These are phyloP conservation scores for Suillus variegatus DNA, from an alignment of 768 basidiomycete species.

Conservation along the genomic window DNA sequence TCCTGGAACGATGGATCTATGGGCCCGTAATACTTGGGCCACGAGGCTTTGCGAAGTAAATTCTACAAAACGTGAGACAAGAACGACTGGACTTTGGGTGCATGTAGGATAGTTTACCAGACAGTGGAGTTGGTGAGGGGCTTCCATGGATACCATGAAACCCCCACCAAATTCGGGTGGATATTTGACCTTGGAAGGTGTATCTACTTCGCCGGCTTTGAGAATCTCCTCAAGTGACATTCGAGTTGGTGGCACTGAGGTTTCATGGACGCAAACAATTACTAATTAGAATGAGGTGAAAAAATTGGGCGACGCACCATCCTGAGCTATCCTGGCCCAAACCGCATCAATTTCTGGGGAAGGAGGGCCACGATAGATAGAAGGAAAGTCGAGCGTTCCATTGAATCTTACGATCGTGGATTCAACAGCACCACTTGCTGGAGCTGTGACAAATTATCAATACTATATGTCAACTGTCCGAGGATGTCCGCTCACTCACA, in stretches of 20 bases:
- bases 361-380: slow-evolving; percentile 4
- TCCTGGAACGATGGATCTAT: slow-evolving; percentile 9
- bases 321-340: slow-evolving; percentile 2
- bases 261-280: not conserved
- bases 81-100: not conserved
- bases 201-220: slow-evolving; percentile 8
- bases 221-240: slow-evolving; percentile 8
- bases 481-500: not conserved
- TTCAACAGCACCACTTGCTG: slow-evolving; percentile 14
- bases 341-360: slow-evolving; percentile 7
- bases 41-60: slow-evolving; percentile 14
- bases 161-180: slow-evolving; percentile 13
- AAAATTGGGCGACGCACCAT: not conserved
- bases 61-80: slow-evolving; percentile 3
- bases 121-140: slow-evolving; percentile 14
- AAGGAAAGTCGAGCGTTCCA: slow-evolving; percentile 8
- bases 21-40: slow-evolving; percentile 8
- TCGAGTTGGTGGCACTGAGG: slow-evolving; percentile 8
- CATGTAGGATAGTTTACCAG: slow-evolving; percentile 1
- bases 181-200: slow-evolving; percentile 10
- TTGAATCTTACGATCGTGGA: slow-evolving; percentile 7
- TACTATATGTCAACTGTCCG: not conserved
- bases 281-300: not conserved
- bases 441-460: not conserved
- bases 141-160: slow-evolving; percentile 12